Evolutionary conservation across 2,329 filamentous ascomycete genomes (phyloP), one percentile per base, ranked within the genome.

Genomic region (Xylariaceae sp.): DNA sequence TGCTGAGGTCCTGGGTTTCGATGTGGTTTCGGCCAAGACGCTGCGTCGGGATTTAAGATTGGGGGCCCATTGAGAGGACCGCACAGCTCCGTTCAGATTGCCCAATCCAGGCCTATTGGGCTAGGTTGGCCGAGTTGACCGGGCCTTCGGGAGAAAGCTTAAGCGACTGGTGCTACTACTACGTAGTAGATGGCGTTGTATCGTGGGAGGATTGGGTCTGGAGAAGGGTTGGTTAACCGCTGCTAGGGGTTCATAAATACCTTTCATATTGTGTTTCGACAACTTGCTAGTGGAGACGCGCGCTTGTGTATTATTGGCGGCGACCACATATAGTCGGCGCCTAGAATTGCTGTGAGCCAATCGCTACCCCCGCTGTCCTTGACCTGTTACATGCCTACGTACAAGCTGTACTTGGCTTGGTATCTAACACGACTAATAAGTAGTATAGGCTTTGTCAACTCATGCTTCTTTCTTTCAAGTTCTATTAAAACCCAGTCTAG

Each of bases 291-390:
- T 37, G 42, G 48, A 65, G 60, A 66, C 63, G 65, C 65, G 65
- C 65, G 66, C 65, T 61, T 61, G 59, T 44, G 10, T 61, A 48
- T 62, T 46, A 68, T 67, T 68, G 65, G 66, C 19, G 37, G 53
- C 29, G 42, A 49, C 37, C 42, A 4, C 49, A 16, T 19, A 32
- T 48, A 57, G 48, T 44, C 40, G 57, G 60, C 60, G 63, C 48
- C 32, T 51, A 57, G 18, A 44, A 49, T 16, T 37, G 19, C 42
- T 57, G 56, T 61, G 20, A 60, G 29, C 66, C 66, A 68, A 67
- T 67, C 62, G 47, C 48, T 60, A 45, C 19, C n/a, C 45, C 41
- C 41, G 45, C 32, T 49, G 26, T 20, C 32, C 6, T 37, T 7
- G 6, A 37, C 32, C 32, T 37, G 32, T 14, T 12, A 37, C 32